Evolutionary conservation across 2,329 filamentous ascomycete species (phyloP), one percentile per base, ranked within the genome.

Genomic region (Apiospora sp.): DNA sequence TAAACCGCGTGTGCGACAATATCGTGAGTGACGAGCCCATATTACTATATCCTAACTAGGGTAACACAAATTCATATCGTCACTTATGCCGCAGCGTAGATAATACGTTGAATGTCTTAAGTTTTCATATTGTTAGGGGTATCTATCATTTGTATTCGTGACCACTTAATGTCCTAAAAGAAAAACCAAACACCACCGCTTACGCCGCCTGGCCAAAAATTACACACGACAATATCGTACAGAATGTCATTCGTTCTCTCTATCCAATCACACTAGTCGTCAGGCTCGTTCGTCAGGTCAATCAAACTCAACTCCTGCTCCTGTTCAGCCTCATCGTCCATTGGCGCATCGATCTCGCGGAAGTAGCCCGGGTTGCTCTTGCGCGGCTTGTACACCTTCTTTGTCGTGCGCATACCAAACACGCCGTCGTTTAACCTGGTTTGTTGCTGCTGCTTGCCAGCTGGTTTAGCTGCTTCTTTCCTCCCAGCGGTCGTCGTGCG

Each of bases 321-420:
- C 24, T 43, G 44, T 70, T 70, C 71, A 67, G 24, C 72, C 68
- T 77, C 46, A 41, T 81, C 78, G 30, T 79, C 79, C 22, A 74
- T 75, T 61, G 71, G 73, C 48, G 81, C 75, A 22, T 82, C 80
- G 24, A 82, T 54, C 69, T 81, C 84, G 37, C 79, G 76, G 74
- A 84, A 83, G 76, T 84, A 86, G 3, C 85, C 85, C 7, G 77
- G 76, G 19, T 77, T 77, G 64, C 82, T 83, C 37, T 77, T 77
- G 58, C 81, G 80, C 16, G 84, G 83, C 48, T 84, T 75, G 73
- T 84, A 80, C 16, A 85, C 73, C 73, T 82, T 86, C 73, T 82
- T 86, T 74, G 84, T 86, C 76, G 51, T 78, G 37, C 73, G 68
- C 51, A 72, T 75, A 13, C 68, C 71, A 69, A 77, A 75, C 6